A percentile compares a stretch with the other conserved stretches of the same genome.
phyloP scores from a whole-genome alignment of 2,329 filamentous ascomycete genomes.

The Rhynchosporium secalis region DNA sequence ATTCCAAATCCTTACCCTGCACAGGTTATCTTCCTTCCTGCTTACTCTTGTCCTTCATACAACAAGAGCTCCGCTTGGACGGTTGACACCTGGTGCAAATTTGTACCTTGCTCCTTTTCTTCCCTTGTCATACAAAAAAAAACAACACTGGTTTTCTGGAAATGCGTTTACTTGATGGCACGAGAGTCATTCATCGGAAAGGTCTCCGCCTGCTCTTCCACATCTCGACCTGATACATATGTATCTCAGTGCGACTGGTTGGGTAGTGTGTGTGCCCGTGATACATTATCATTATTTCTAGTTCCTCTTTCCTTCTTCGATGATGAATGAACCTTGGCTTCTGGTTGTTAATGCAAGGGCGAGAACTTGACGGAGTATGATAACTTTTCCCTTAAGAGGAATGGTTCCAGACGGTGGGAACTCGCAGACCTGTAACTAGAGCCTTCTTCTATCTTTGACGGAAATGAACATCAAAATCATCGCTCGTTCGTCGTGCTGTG shows the following conservation, averaged over 20 bases:
- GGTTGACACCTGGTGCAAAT: constrained; percentile 20
- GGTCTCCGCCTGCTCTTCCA: constrained; percentile 11
- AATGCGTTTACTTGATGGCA: constrained; percentile 18
- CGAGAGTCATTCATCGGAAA: constrained; percentile 19
- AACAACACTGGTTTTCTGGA: background rate
- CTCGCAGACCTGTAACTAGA: constrained; percentile 12
- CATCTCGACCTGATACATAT: background rate
- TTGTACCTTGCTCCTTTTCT: constrained; percentile 27
- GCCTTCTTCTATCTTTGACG: background rate
- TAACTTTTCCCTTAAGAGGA: background rate
- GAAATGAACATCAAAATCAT: background rate
- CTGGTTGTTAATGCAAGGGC: constrained; percentile 5
- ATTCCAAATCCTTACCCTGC: constrained; percentile 17
- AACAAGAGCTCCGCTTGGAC: background rate
- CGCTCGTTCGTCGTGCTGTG: background rate
- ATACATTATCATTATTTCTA: constrained; percentile 12
- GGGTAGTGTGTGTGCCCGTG: background rate
- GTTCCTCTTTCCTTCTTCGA: constrained; percentile 3
- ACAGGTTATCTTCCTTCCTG: constrained; percentile 6
- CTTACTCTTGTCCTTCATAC: background rate
- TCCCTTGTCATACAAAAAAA: constrained; percentile 12
- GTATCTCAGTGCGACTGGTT: background rate
- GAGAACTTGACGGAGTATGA: background rate
- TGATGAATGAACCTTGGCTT: background rate
- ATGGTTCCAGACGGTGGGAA: constrained; percentile 1